phyloP scores from a whole-genome alignment of 2,329 filamentous ascomycete species.

The Colletotrichum siamense region DNA sequence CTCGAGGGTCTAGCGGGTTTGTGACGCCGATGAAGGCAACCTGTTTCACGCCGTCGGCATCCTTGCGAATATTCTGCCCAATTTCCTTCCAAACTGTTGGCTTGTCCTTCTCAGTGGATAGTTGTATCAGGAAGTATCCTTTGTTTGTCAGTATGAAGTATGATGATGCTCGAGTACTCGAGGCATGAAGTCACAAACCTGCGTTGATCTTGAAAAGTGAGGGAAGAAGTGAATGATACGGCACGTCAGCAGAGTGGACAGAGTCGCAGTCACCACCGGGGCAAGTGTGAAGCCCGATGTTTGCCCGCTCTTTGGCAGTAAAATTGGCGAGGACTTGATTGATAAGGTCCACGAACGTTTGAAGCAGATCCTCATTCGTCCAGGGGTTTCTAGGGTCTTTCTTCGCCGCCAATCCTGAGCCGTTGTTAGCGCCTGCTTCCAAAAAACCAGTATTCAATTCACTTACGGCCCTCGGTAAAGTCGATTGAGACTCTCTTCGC shows the following conservation, averaged over 20 bases:
- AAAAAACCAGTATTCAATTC: accelerated
- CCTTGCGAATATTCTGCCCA: not conserved
- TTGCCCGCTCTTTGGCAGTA: not conserved
- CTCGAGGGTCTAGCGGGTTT: not conserved
- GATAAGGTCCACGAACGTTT: not conserved
- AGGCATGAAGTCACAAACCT: not conserved
- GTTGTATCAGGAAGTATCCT: not conserved
- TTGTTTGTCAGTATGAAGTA: too few species aligned
- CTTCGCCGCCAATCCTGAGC: not conserved
- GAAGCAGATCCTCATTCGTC: not conserved
- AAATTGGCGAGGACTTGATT: not conserved
- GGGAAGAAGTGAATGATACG: not conserved
- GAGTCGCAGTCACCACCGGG: not conserved
- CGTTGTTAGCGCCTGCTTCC: not conserved
- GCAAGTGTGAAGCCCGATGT: not conserved
- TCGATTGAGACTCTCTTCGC: not conserved
- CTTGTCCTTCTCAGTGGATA: not conserved
- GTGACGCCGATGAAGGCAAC: not conserved
- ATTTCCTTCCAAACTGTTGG: not conserved
- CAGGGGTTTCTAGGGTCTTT: not conserved
- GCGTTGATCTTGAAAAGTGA: not conserved
- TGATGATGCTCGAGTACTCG: not conserved
- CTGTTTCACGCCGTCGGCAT: not conserved
- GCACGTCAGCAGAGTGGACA: not conserved
- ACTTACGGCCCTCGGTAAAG: not conserved